These are phyloP conservation scores for Phellopilus nigrolimitatus DNA, from an alignment of 1,284 basidiomycete species.

Conservation along the genomic window DNA sequence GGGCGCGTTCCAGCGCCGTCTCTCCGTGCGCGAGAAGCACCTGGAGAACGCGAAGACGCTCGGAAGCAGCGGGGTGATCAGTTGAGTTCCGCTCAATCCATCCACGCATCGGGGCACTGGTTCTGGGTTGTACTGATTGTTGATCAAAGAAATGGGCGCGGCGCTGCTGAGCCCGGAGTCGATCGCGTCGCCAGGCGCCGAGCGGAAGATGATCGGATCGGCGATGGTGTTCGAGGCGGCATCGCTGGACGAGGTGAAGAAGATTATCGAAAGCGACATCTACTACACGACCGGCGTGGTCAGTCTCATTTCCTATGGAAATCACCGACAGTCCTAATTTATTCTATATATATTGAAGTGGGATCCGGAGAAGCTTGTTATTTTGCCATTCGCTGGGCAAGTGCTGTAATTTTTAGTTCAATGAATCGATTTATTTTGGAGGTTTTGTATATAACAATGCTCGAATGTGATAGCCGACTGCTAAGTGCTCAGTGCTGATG, in stretches of 20 bases:
- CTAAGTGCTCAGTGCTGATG: no score
- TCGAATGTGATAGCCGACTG: no score
- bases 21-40: constrained; percentile 32
- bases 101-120: not conserved
- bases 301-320: constrained; percentile 27
- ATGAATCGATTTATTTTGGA: no score
- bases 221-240: constrained; percentile 44
- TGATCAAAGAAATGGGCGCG: constrained; percentile 40
- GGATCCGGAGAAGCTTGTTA: constrained; percentile 37
- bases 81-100: constrained; percentile 22
- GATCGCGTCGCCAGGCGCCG: constrained; percentile 29
- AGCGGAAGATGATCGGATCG: constrained; percentile 46
- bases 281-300: constrained; percentile 55
- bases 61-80: constrained; percentile 25
- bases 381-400: constrained; percentile 36
- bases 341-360: constrained; percentile 27
- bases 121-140: not conserved
- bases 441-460: no score
- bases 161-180: constrained; percentile 42
- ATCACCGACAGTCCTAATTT: constrained; percentile 6
- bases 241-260: constrained; percentile 42
- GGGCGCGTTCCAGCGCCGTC: constrained; percentile 31
- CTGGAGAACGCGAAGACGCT: constrained; percentile 26
- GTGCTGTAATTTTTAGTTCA: not conserved
- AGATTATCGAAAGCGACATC: constrained; percentile 45